phyloP scores from a whole-genome alignment of 192 early-diverging fungal species.

The Coemansia erecta region DNA sequence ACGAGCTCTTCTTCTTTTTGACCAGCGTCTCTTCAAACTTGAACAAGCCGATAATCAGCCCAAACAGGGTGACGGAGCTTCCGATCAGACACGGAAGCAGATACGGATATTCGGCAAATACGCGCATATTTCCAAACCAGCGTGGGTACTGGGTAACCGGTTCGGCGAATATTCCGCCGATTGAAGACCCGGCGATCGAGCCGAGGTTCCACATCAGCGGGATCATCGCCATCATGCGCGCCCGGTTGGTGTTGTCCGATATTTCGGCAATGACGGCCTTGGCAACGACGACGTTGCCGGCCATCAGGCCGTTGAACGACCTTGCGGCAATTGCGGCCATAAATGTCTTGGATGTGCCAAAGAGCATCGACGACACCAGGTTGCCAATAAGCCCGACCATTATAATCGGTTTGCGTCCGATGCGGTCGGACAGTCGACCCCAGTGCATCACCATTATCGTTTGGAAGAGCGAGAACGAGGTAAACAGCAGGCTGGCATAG shows the following conservation, averaged over 20 bases:
- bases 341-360: constrained; percentile 65
- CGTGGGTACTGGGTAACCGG: constrained; percentile 68
- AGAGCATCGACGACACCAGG: constrained; percentile 58
- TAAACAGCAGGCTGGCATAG: constrained; percentile 59
- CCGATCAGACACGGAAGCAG: constrained; percentile 77
- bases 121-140: constrained; percentile 54
- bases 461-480: constrained; percentile 53
- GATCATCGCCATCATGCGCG: constrained; percentile 69
- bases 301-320: constrained; percentile 62
- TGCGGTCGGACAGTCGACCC: constrained; percentile 72
- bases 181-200: constrained; percentile 60
- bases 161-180: constrained; percentile 75
- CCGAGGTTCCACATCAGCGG: constrained; percentile 68
- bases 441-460: constrained; percentile 57
- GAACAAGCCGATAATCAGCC: constrained; percentile 62
- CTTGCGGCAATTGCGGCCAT: constrained; percentile 59
- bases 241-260: constrained; percentile 75
- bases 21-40: constrained; percentile 60
- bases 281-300: constrained; percentile 76
- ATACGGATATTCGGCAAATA: constrained; percentile 71
- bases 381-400: constrained; percentile 74
- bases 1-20: not conserved
- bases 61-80: constrained; percentile 57
- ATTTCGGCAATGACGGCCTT: constrained; percentile 82
- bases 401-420: constrained; percentile 75